These are phyloP conservation scores for Citrus sinensis DNA, from an alignment of 345 rosid genomes.

Conservation along the genomic window DVS_A1.0 CM039163.1:48742501-48743000, in stretches of 20 bases:
- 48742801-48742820: constrained; percentile 18
- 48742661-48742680: no score
- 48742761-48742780: neutral
- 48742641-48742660: no score
- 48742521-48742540: constrained; percentile 23
- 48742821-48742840: constrained; percentile 86
- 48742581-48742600: constrained; percentile 52
- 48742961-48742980: neutral
- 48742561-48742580: constrained; percentile 71
- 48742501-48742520: constrained; percentile 17
- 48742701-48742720: neutral
- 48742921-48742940: neutral
- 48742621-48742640: neutral
- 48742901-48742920: neutral
- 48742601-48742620: constrained; percentile 77
- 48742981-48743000: neutral
- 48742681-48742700: neutral
- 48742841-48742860: constrained; percentile 83
- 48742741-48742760: neutral
- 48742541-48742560: constrained; percentile 35
- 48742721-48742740: neutral
- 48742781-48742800: neutral
- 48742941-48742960: neutral
- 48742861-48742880: constrained; percentile 72
- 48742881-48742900: constrained; percentile 62